Evolutionary conservation across 75 land plant species (phyloP), one percentile per base, ranked within the genome.

Genomic region (Cupressus sempervirens): DNA sequence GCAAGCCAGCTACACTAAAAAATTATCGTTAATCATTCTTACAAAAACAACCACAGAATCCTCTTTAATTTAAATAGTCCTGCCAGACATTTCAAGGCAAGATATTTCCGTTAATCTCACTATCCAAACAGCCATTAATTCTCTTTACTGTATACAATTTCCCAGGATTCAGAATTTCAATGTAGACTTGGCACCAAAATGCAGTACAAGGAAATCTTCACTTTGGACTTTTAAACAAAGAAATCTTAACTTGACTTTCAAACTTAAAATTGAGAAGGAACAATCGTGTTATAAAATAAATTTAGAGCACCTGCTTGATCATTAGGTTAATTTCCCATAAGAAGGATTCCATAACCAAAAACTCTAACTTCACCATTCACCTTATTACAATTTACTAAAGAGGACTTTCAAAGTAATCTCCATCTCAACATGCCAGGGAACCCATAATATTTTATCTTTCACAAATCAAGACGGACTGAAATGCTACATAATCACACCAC

Each of bases 1-100:
- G 92, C 99, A 97, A 70, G 99, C 87, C 56, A 97, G 56, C 99
- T 97, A 89, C 91, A 92, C 36, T 26, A 72, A 7, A 72, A 72
- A 30, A 72, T 11, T 35, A 32, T 11, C 32, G 12, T 29, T 72
- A 30, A 72, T 11, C 74, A 32, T 2, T 72, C 3, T 29, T 72
- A 30, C 4, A 32, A 72, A 70, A 72, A 72, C 11, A 11, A 2
- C 74, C 74, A 32, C 35, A 29, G 2, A 72, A 32, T 10, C 15
- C 36, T 72, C 11, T 30, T 72, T 72, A 30, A 72, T 32, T 72
- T 11, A 72, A 32, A 62, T 23, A 62, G 23, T 23, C n/a, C 67
- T 23, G 12, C 74, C 3, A 72, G 11, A 72, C 13, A 34, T 72
- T 72, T 72, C 9, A 62, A 62, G n/a, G 26, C 7, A 62, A 62